Conservation (phyloP, 1,284 basidiomycete species). For the Malassezia slooffiae region DNA sequence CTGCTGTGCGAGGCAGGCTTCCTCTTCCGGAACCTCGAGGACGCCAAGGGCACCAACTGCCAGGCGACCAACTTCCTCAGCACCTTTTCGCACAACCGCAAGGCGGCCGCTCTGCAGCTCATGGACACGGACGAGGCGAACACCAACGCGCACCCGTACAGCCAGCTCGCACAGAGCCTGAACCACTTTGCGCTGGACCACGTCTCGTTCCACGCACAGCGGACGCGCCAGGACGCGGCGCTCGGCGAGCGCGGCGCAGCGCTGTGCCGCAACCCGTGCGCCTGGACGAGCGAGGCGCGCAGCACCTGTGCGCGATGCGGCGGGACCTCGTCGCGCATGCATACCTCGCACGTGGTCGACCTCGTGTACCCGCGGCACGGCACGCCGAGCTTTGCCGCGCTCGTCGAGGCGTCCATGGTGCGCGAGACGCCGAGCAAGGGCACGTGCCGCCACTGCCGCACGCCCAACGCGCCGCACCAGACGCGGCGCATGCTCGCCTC, state of each 20-base stretch:
- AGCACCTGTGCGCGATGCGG: slow-evolving; percentile 69
- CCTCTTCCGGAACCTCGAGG: slow-evolving; percentile 85
- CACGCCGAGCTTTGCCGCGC: slow-evolving; percentile 59
- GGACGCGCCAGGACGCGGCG: not conserved
- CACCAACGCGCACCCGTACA: slow-evolving; percentile 52
- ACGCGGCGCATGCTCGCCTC: slow-evolving; percentile 60
- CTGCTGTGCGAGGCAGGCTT: slow-evolving; percentile 92
- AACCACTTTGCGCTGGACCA: slow-evolving; percentile 79
- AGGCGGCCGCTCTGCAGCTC: slow-evolving; percentile 74
- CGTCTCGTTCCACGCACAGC: slow-evolving; percentile 22
- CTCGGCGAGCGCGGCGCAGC: not conserved
- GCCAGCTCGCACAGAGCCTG: slow-evolving; percentile 81
- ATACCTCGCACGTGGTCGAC: slow-evolving; percentile 54
- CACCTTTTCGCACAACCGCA: slow-evolving; percentile 63
- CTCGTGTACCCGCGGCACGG: slow-evolving; percentile 65
- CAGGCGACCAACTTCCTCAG: slow-evolving; percentile 94
- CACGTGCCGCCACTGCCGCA: slow-evolving; percentile 66
- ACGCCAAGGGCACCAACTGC: slow-evolving; percentile 85
- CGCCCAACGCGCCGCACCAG: slow-evolving; percentile 62
- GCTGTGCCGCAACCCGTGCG: slow-evolving; percentile 14
- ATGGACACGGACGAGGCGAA: slow-evolving; percentile 66
- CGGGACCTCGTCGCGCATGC: slow-evolving; percentile 53
- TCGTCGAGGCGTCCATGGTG: slow-evolving; percentile 66
- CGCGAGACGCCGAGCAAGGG: slow-evolving; percentile 74
- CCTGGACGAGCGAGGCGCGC: slow-evolving; percentile 20